Evolutionary conservation across 495 filamentous ascomycete species (phyloP), one percentile per base, ranked within the genome.

Genomic region (Tuber aestivum): DNA sequence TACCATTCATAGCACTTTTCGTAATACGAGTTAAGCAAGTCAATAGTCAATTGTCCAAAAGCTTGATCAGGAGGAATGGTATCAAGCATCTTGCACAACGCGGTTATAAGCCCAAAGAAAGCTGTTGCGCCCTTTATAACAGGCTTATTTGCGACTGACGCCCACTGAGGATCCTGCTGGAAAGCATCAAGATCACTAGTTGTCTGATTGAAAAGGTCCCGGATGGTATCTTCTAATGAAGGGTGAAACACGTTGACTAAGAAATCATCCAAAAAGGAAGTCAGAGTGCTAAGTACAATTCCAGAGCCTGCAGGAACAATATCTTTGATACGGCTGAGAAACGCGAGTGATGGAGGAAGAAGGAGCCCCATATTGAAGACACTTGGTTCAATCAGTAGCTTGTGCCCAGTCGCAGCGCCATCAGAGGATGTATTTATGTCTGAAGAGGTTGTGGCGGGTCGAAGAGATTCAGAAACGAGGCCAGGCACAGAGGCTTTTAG

Each of bases 361-460:
- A 99, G 87, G 68, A 97, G 86, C 75, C 93, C 92, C 90, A 99
- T 98, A 81, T 99, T 99, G 85, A 98, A 98, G 23, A 98, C 94
- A 80, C 92, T 97, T 20, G 95, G 94, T 82, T 97, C 93, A 50
- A 98, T 91, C 4, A 99, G 88, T 81, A 96, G 87, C 87, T 97
- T 95, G 85, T 93, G 93, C 27, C 89, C 90, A 70, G 89, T 92
- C 35, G 87, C 91, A 45, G 87, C 89, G 61, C 89, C 87, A 79
- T 90, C 85, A 35, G 87, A 85, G 44, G 84, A 86, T n/a, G 83
- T 82, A 75, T 87, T 88, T 16, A 73, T 77, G 69, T 85, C 81
- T 5, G 81, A 71, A 6, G 83, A 78, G n/a, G 70, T 75, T 71
- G 84, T 86, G 68, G 84, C 82, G n/a, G 83, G 83, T 50, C 85